A percentile compares a stretch with the other conserved stretches of the same genome.
phyloP scores from a whole-genome alignment of 768 basidiomycete species.

The Mycena venus region DNA sequence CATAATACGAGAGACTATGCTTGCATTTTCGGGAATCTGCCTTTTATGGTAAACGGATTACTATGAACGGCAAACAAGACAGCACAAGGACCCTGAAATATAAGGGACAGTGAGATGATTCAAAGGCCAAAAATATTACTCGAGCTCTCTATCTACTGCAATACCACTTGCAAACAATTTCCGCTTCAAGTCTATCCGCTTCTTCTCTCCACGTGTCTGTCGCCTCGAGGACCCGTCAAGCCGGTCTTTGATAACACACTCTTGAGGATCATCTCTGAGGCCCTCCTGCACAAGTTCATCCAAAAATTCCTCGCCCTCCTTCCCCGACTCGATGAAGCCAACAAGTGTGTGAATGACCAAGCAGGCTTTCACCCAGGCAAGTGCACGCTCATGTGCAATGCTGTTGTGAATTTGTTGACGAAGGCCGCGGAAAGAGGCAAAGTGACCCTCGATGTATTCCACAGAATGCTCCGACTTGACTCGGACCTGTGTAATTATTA shows the following conservation, averaged over 20 bases:
- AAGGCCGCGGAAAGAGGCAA: slow-evolving; percentile 40
- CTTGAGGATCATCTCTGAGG: background rate
- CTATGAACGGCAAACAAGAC: no score
- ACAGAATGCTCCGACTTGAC: no score
- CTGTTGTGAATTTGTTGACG: slow-evolving; percentile 40
- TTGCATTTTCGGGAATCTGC: background rate
- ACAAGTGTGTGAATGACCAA: no score
- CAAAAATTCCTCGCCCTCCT: background rate
- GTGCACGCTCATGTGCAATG: slow-evolving; percentile 18
- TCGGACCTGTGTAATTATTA: slow-evolving; percentile 39
- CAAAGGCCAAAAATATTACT: no score
- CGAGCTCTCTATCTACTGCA: background rate
- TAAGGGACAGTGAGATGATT: no score
- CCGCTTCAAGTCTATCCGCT: background rate
- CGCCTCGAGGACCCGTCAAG: background rate
- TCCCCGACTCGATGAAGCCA: background rate
- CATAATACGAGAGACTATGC: background rate
- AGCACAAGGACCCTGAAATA: no score
- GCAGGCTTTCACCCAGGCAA: slow-evolving; percentile 12
- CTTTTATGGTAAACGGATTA: no score
- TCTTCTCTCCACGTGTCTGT: slow-evolving; percentile 8
- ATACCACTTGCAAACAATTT: no score
- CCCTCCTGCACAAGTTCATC: slow-evolving; percentile 5
- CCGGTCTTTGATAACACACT: background rate
- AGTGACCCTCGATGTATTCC: slow-evolving; percentile 40